Evolutionary conservation across 345 rosid species (phyloP).

Genomic region (Sisymbrium altissimum): DNA sequence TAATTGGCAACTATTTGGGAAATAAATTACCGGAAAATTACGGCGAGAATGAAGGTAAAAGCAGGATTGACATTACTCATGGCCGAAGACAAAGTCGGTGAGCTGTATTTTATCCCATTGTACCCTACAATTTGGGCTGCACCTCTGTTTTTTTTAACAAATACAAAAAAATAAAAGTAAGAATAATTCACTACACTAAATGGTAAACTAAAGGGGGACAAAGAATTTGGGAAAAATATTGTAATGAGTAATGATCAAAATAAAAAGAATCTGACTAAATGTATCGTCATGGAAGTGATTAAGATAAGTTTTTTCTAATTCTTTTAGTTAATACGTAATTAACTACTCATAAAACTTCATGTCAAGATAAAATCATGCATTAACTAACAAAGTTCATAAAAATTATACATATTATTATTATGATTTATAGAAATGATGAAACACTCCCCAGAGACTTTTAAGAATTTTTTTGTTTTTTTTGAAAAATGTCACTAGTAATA

Average conservation of each 20-base stretch:
- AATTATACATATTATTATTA: background rate
- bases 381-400: background rate
- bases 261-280: no score
- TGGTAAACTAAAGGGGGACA: background rate
- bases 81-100: conserved; percentile 36
- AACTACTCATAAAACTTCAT: background rate
- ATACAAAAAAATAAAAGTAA: background rate
- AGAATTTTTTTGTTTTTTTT: no score
- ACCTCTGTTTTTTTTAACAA: conserved; percentile 5
- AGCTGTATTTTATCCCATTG: conserved; percentile 34
- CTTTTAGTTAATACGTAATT: background rate
- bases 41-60: conserved; percentile 37
- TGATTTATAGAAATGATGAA: background rate
- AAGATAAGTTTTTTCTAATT: background rate
- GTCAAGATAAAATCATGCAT: background rate
- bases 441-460: background rate
- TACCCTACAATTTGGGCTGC: conserved; percentile 12
- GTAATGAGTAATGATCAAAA: background rate
- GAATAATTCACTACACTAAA: background rate
- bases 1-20: background rate
- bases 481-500: no score
- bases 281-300: background rate
- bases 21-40: conserved; percentile 27
- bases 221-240: background rate
- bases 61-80: conserved; percentile 35